Evolutionary conservation across 129 eudicot species (phyloP).

Genomic region (Chrysanthemum makinoi): DNA sequence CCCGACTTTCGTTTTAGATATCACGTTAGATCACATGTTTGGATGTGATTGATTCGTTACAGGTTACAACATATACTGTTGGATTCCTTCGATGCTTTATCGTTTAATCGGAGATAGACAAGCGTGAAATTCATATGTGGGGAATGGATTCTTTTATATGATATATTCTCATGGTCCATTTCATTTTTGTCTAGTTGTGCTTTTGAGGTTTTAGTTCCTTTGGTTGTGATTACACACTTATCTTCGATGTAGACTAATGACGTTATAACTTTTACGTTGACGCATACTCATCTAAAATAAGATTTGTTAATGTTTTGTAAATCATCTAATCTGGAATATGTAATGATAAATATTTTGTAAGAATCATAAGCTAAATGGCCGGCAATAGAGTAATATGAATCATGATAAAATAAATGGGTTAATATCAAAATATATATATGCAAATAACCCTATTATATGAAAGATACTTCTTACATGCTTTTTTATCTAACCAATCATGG

Average conservation of each 20-base stretch:
- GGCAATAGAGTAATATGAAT: too few species aligned
- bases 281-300: not conserved
- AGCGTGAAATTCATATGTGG: slow-evolving; percentile 1
- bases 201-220: slow-evolving; percentile 12
- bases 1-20: not conserved
- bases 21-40: slow-evolving; percentile 14
- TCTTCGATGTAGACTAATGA: not conserved
- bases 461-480: too few species aligned
- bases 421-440: too few species aligned
- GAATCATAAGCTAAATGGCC: too few species aligned
- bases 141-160: not conserved
- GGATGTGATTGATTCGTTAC: not conserved
- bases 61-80: not conserved
- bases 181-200: too few species aligned
- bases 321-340: too few species aligned
- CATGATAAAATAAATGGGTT: too few species aligned
- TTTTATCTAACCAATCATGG: too few species aligned
- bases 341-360: too few species aligned
- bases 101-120: not conserved
- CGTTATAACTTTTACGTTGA: not conserved
- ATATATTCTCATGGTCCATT: not conserved
- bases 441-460: too few species aligned
- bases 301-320: too few species aligned
- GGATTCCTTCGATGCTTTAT: not conserved
- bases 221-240: not conserved